phyloP scores from a whole-genome alignment of 2,329 filamentous ascomycete genomes.

The Xylaria sp. region DNA sequence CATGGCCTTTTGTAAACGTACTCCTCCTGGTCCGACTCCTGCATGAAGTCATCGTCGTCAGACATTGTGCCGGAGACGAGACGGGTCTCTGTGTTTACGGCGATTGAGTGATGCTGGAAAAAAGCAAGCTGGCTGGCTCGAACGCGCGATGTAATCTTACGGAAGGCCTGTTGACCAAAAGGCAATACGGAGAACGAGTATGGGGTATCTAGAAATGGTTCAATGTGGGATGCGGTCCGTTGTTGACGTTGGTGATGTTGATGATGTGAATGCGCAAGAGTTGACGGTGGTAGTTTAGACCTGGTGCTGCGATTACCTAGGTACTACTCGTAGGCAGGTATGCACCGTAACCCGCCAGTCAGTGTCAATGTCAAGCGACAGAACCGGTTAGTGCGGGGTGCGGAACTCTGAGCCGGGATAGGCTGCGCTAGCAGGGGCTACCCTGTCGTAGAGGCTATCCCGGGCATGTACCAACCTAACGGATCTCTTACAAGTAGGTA shows the following conservation, averaged over 20 bases:
- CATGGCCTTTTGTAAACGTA: conserved; percentile 36
- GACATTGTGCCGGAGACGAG: conserved; percentile 53
- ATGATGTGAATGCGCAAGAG: not conserved
- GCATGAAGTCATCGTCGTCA: conserved; percentile 90
- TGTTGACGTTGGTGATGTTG: not conserved
- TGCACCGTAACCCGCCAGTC: not conserved
- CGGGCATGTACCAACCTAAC: not conserved
- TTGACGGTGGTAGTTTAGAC: not conserved
- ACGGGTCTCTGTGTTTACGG: not conserved
- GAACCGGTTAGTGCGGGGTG: conserved; percentile 19
- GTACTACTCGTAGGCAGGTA: not conserved
- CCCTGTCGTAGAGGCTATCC: not conserved
- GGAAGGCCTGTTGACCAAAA: not conserved
- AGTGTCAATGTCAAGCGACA: not conserved
- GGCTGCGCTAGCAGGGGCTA: not conserved
- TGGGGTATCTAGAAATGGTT: not conserved
- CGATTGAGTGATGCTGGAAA: not conserved
- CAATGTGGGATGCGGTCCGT: not conserved
- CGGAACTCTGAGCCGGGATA: conserved; percentile 5
- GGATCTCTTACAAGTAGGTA: no score
- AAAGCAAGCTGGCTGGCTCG: no score
- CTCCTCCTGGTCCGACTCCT: conserved; percentile 83
- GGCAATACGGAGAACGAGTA: not conserved
- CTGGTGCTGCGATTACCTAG: not conserved
- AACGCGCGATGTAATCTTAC: not conserved